Evolutionary conservation across 2,329 filamentous ascomycete genomes (phyloP).

Genomic region (Scedosporium minutisporum): DNA sequence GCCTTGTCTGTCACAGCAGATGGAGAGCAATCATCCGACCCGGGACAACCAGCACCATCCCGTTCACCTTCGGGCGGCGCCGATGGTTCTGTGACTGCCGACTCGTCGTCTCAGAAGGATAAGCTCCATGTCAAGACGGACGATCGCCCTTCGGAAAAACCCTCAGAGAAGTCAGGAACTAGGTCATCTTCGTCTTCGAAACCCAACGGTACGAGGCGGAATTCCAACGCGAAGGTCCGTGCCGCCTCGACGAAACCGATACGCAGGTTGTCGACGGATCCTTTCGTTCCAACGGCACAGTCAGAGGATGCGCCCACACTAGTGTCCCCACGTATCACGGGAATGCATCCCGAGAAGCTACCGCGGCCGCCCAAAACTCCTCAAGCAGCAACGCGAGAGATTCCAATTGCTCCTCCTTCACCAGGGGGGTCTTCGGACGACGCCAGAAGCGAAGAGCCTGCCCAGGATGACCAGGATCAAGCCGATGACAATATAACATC

Average conservation of each 20-base stretch:
- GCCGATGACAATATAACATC: background rate
- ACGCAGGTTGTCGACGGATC: conserved; percentile 20
- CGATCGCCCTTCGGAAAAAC: background rate
- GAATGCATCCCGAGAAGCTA: conserved; percentile 25
- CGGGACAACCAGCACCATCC: background rate
- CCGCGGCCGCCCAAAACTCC: conserved; percentile 18
- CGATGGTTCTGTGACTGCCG: background rate
- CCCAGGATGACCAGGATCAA: background rate
- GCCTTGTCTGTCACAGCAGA: background rate
- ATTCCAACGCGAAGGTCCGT: conserved; percentile 15
- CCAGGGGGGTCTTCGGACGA: conserved; percentile 5
- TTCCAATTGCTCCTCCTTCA: conserved; percentile 1
- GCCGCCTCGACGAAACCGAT: conserved; percentile 18
- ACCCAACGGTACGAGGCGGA: conserved; percentile 9
- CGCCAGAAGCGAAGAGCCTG: background rate
- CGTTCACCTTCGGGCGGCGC: background rate
- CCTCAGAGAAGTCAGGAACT: background rate
- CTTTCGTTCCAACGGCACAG: conserved; percentile 15
- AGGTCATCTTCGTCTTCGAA: background rate
- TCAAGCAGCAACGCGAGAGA: conserved; percentile 1
- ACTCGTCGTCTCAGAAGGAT: background rate
- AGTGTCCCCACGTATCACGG: conserved; percentile 19
- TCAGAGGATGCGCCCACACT: conserved; percentile 20
- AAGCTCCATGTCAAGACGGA: background rate
- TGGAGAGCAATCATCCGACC: background rate